A percentile compares a stretch with the other conserved stretches of the same genome.
Conservation (phyloP, 176 grass and related monocot genomes). For the Tillandsia leiboldiana region DNA sequence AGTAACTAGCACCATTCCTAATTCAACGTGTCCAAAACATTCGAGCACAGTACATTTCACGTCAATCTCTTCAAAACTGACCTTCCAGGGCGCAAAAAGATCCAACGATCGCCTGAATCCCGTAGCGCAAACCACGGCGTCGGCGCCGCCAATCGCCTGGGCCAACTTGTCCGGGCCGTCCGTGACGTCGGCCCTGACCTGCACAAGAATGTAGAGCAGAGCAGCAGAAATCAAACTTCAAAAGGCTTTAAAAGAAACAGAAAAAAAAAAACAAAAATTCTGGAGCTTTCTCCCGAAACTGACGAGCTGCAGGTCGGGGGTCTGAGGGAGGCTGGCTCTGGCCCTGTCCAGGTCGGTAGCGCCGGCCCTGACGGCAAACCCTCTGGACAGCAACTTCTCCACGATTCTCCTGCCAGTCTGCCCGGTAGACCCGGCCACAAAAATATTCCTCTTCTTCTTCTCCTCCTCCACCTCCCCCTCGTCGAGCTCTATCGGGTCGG, state of each 20-base stretch:
- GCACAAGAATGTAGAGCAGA: constrained; percentile 3
- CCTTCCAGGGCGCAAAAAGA: constrained; percentile 69
- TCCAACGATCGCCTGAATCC: constrained; percentile 56
- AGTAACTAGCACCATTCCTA: background rate
- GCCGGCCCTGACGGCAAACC: constrained; percentile 47
- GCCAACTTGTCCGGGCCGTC: constrained; percentile 34
- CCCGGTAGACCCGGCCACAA: constrained; percentile 62
- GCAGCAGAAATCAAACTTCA: background rate
- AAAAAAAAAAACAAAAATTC: background rate
- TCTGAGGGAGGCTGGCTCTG: constrained; percentile 32
- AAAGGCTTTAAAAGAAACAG: background rate
- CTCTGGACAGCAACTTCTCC: constrained; percentile 44
- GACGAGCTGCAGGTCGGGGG: constrained; percentile 45
- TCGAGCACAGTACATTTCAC: background rate
- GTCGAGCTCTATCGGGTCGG: background rate
- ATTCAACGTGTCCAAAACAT: background rate
- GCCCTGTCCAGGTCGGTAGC: constrained; percentile 35
- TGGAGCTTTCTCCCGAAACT: constrained; percentile 6
- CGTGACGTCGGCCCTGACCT: constrained; percentile 60
- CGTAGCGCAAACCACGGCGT: constrained; percentile 53
- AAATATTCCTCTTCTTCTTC: constrained; percentile 42
- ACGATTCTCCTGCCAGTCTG: constrained; percentile 57
- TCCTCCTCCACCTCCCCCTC: background rate
- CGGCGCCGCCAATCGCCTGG: constrained; percentile 40
- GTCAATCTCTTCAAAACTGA: background rate